Percentiles rank a stretch among this genome's conserved stretches.
Conservation (phyloP, 306 rosid species). For the Bauhinia variegata region DNA sequence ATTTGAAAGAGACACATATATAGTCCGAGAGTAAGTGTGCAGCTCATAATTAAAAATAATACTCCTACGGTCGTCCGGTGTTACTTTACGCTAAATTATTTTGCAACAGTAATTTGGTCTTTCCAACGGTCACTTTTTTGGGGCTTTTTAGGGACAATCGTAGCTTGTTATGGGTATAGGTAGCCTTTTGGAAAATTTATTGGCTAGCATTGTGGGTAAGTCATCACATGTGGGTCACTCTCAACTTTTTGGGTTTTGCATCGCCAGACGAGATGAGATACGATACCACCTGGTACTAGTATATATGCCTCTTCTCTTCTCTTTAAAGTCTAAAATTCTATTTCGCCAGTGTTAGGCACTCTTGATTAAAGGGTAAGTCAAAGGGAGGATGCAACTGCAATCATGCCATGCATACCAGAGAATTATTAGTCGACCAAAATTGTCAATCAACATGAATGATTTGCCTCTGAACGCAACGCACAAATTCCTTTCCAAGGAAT, state of each 20-base stretch:
- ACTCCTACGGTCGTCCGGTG: too few relatives aligned
- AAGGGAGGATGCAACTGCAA: too few relatives aligned
- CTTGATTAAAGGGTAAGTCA: too few relatives aligned
- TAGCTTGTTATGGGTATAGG: slow-evolving; percentile 18
- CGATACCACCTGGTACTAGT: slow-evolving; percentile 27
- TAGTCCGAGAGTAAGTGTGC: slow-evolving; percentile 18
- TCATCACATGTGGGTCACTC: slow-evolving; percentile 28
- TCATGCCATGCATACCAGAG: too few relatives aligned
- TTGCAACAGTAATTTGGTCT: background rate
- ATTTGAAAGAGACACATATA: slow-evolving; percentile 24
- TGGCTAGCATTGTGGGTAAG: slow-evolving; percentile 24
- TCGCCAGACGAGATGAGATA: background rate
- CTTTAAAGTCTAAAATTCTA: too few relatives aligned
- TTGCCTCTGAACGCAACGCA: too few relatives aligned
- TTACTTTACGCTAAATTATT: background rate
- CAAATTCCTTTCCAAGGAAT: too few relatives aligned
- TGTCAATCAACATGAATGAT: too few relatives aligned
- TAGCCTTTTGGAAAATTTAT: slow-evolving; percentile 22
- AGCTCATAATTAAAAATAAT: background rate
- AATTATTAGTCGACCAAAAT: too few relatives aligned
- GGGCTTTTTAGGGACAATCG: slow-evolving; percentile 15
- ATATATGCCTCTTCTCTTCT: too few relatives aligned
- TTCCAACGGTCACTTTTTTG: slow-evolving; percentile 65
- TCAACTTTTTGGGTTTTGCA: slow-evolving; percentile 13
- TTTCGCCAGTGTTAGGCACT: too few relatives aligned